Evolutionary conservation across 1,284 basidiomycete species (phyloP).

Genomic region (Polyporus tsugae): DNA sequence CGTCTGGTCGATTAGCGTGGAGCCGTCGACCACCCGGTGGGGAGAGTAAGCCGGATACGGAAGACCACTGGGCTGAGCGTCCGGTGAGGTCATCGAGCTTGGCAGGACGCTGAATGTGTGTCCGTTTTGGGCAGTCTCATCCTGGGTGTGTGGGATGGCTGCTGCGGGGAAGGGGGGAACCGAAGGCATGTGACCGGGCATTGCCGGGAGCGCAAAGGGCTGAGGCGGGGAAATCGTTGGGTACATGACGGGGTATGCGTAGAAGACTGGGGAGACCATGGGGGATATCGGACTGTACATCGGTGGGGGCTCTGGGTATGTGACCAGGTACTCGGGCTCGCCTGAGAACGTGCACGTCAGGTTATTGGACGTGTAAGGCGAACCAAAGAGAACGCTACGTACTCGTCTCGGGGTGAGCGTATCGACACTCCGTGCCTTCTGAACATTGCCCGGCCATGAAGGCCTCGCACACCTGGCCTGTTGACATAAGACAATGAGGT

Average conservation of each 20-base stretch:
- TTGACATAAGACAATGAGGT: constrained; percentile 2
- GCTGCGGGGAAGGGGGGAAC: not conserved
- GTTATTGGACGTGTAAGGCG: not conserved
- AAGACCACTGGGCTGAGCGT: constrained; percentile 10
- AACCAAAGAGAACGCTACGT: constrained; percentile 7
- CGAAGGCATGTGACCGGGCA: constrained; percentile 10
- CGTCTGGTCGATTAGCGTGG: constrained; percentile 27
- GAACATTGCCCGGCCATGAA: constrained; percentile 47
- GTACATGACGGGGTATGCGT: constrained; percentile 27
- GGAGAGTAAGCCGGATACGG: constrained; percentile 25
- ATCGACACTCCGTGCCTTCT: constrained; percentile 49
- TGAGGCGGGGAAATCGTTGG: constrained; percentile 25
- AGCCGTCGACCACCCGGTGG: constrained; percentile 30
- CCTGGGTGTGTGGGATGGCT: constrained; percentile 8
- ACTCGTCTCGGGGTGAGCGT: constrained; percentile 46
- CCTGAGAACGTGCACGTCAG: constrained; percentile 10
- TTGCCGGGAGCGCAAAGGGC: constrained; percentile 22
- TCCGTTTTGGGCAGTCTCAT: constrained; percentile 3
- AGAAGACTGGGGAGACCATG: constrained; percentile 23
- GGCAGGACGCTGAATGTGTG: constrained; percentile 9
- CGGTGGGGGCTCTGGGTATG: constrained; percentile 20
- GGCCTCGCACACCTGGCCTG: constrained; percentile 49
- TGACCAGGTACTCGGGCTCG: constrained; percentile 21
- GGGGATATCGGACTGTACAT: constrained; percentile 26
- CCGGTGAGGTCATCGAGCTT: constrained; percentile 13